Percentiles rank a stretch among this genome's conserved stretches.
phyloP scores from a whole-genome alignment of 1,139 yeast genomes.

The Wickerhamiella pararugosa region DNA sequence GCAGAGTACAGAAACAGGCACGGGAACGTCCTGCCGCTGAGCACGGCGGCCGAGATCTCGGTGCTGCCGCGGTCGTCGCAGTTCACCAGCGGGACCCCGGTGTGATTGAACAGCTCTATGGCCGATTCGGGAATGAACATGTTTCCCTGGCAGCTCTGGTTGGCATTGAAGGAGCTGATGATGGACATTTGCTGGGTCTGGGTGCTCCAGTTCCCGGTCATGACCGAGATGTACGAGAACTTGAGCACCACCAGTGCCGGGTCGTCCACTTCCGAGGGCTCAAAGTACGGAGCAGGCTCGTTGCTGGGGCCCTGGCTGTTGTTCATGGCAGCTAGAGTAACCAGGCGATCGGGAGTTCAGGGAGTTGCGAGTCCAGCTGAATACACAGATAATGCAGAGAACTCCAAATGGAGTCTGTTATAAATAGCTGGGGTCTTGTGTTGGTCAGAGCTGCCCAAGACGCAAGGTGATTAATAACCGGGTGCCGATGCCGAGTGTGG shows the following conservation, averaged over 20 bases:
- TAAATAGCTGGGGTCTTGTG: too few relatives aligned
- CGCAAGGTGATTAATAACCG: too few relatives aligned
- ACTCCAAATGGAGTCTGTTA: too few relatives aligned
- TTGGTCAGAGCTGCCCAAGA: too few relatives aligned
- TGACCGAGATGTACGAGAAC: neutral
- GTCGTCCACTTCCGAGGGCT: neutral
- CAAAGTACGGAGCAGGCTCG: neutral
- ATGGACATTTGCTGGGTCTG: neutral
- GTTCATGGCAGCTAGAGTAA: neutral
- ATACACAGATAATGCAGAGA: too few relatives aligned
- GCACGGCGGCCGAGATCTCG: neutral
- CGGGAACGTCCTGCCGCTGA: neutral
- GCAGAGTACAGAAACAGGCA: conserved; percentile 1
- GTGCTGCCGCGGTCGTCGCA: neutral
- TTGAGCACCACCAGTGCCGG: neutral
- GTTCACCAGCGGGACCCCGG: neutral
- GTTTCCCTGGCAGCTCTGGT: neutral
- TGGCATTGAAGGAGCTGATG: neutral
- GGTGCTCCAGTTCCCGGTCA: too few relatives aligned
- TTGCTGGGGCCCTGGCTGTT: neutral
- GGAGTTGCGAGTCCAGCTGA: neutral
- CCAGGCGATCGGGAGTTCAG: neutral
- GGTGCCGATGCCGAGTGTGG: too few relatives aligned
- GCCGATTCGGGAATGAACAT: neutral
- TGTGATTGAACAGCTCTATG: neutral